Base-by-base conservation (phyloP, 345 rosid species). In the Moringa oleifera region DNA sequence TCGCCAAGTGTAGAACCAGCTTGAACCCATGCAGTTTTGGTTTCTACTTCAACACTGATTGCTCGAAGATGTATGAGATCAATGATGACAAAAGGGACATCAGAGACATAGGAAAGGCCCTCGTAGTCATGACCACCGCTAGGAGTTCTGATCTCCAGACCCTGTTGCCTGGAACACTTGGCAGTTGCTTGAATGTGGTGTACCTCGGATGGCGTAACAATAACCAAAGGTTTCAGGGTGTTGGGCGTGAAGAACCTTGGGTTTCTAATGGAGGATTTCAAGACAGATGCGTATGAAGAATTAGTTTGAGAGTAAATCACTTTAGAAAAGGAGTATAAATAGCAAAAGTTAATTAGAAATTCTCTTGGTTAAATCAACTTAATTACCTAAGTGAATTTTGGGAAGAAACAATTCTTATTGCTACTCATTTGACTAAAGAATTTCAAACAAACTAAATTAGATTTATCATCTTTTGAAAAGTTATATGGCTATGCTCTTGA, bases 11-110 rank as follows among this genome's bases (percentile, higher is more conserved):
- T 41, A 7, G 77, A 66, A 25, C 73, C 77, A 8, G 63, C n/a
- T 59, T 59, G 58, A 33, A 68, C 73, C 73, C 73, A 64, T 4
- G 77, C 73, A 9, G 69, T 59, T 8, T 52, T 25, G 18, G 5
- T 55, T 19, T 21, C 49, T 15, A 57, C 20, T 20, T 73, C 69
- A 18, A 73, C 51, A 0, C 18, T 31, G 20, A 68, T 25, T 0
- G 19, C 11, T 23, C 64, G 57, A 23, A 72, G 56, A 49, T 58
- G 53, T 20, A 63, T 54, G 10, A 72, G 56, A 47, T 72, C 72
- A 12, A 72, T 23, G 18, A 73, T 18, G 7, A 59, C 57, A 22
- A 67, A 73, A 0, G 76, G 65, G 25, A 23, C 13, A 20, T 25
- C 20, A 0, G 68, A 21, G 20, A 18, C 51, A 18, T 62, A 73